These are phyloP conservation scores for Tagetes erecta DNA, from an alignment of 129 eudicot species.

Conservation along the genomic window DNA sequence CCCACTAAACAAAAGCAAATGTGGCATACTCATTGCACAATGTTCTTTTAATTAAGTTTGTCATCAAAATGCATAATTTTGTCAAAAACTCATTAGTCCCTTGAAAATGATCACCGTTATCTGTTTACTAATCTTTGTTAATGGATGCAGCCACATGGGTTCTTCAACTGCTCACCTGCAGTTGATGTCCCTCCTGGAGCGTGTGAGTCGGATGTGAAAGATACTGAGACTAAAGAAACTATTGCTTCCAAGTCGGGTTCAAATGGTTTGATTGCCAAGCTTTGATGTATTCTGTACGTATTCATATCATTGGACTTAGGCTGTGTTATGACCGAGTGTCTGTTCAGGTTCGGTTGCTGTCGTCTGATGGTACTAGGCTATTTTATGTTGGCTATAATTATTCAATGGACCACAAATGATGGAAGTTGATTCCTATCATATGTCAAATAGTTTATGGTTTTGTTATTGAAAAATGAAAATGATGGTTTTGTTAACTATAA, in stretches of 20 bases:
- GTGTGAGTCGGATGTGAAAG: slow-evolving; percentile 68
- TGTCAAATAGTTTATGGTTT: neutral
- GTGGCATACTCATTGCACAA: too few relatives aligned
- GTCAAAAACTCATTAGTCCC: neutral
- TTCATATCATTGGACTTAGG: neutral
- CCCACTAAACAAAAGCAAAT: too few relatives aligned
- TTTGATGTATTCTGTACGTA: slow-evolving; percentile 35
- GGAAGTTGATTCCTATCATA: neutral
- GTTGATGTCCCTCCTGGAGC: slow-evolving; percentile 65
- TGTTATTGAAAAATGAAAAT: too few relatives aligned
- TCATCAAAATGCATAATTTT: neutral
- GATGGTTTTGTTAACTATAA: too few relatives aligned
- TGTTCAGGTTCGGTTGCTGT: neutral
- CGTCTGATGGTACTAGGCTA: neutral
- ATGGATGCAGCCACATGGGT: slow-evolving; percentile 9
- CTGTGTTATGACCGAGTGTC: neutral
- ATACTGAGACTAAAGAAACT: slow-evolving; percentile 60
- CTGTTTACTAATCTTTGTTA: neutral
- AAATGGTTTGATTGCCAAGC: slow-evolving; percentile 59
- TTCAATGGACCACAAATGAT: neutral
- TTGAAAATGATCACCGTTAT: neutral
- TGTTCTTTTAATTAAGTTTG: too few relatives aligned
- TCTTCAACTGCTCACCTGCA: slow-evolving; percentile 10
- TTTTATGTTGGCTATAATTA: neutral
- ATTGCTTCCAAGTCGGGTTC: slow-evolving; percentile 50